Percentiles rank a stretch among this genome's conserved stretches.
phyloP scores from a whole-genome alignment of 2,329 filamentous ascomycete species.

The Alternaria sp. region DNA sequence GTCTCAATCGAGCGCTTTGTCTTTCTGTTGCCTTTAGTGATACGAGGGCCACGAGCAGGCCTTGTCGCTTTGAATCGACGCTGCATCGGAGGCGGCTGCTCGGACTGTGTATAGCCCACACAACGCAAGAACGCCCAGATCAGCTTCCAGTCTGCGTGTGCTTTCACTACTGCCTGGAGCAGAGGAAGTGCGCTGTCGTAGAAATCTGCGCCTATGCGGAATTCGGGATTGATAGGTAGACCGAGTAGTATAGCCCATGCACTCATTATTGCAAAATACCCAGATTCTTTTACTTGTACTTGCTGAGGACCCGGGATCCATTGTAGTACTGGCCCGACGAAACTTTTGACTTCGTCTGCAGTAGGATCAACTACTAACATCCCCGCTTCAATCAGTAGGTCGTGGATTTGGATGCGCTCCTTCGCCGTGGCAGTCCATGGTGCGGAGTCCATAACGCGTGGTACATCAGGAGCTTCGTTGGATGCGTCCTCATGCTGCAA shows the following conservation, averaged over 20 bases:
- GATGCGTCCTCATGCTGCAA: neutral
- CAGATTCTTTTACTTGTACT: constrained; percentile 1
- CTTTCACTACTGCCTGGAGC: neutral
- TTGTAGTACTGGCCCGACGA: neutral
- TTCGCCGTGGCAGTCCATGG: neutral
- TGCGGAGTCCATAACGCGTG: constrained; percentile 5
- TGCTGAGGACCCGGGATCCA: constrained; percentile 6
- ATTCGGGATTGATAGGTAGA: constrained; percentile 10
- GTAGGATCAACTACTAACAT: neutral
- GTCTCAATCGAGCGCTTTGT: neutral
- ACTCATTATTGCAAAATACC: constrained; percentile 18
- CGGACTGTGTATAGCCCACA: constrained; percentile 1
- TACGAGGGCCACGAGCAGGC: neutral
- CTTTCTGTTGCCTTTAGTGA: neutral
- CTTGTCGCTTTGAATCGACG: neutral
- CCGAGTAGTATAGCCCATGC: constrained; percentile 25
- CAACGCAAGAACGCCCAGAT: constrained; percentile 22
- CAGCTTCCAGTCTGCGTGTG: constrained; percentile 21
- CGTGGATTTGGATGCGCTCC: neutral
- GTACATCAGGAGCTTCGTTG: neutral
- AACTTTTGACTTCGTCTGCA: neutral
- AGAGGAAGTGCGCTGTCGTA: neutral
- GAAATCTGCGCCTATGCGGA: constrained; percentile 1
- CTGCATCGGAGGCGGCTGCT: neutral
- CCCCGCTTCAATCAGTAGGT: neutral